Base-by-base conservation (phyloP, 495 filamentous ascomycete genomes). In the Neurospora sp. region DNA sequence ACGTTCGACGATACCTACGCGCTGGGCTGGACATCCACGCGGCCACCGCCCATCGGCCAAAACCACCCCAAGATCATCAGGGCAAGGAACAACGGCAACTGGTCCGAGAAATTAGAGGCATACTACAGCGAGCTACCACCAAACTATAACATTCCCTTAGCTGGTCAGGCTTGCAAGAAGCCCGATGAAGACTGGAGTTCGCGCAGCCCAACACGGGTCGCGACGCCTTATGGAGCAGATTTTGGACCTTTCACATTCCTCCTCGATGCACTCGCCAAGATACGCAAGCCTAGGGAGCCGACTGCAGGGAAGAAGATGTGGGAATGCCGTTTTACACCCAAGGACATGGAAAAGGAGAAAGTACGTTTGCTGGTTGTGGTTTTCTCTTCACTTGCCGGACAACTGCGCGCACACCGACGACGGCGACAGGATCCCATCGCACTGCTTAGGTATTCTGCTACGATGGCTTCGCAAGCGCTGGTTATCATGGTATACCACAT, bases 51-150 rank as follows among this genome's bases (percentile, higher is more conserved):
- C 5, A 62, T 70, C 54, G 77, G 77, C 15, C 2, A 1, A 2
- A 43, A 73, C 0, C 81, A 82, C 21, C 77, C 79, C 4, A 78
- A 76, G 39, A 74, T 81, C n/a, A 2, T 13, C 7, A 70, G 73
- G 9, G 80, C 78, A 2, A 28, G 6, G 3, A 38, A 69, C 3
- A 59, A 71, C 2, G 72, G 73, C 6, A 75, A 69, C 21, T 62
- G n/a, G 11, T 78, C 76, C 1, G 31, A n/a, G 1, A 43, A 59
- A 36, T 70, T 78, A 15, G 10, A 39, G 1, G 2, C 1, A 3
- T 83, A 81, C 73, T 83, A 77, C 37, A 6, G 39, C 36, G 69
- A 73, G 5, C 72, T 82, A 36, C 43, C 70, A 0, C 71, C 71
- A 13, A 28, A 71, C 7, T 39, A 71, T 17, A 70, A 72, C 71